phyloP scores from a whole-genome alignment of 768 basidiomycete genomes.

The Tricholoma sp. region DNA sequence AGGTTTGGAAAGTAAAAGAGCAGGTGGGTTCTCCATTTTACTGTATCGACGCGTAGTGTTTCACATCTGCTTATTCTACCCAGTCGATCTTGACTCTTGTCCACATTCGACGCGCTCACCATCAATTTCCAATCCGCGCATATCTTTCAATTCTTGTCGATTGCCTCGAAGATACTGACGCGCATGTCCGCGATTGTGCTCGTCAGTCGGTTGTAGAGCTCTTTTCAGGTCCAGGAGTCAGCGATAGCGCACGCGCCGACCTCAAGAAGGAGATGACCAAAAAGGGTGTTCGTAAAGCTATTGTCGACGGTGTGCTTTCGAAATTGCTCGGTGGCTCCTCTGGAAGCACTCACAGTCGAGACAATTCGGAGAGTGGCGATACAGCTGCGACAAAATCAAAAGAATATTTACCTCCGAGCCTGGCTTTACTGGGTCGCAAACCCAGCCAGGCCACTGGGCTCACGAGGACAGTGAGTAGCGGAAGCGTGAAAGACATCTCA shows the following conservation, averaged over 20 bases:
- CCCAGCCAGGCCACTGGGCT: constrained; percentile 36
- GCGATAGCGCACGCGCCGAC: constrained; percentile 85
- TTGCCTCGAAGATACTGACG: constrained; percentile 85
- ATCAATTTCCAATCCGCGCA: constrained; percentile 73
- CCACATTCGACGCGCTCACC: constrained; percentile 64
- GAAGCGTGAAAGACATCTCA: constrained; percentile 43
- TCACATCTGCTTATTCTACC: neutral
- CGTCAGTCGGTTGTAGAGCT: constrained; percentile 76
- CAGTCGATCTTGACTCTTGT: constrained; percentile 66
- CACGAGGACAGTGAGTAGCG: constrained; percentile 43
- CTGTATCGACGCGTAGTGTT: neutral
- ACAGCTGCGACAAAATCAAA: constrained; percentile 32
- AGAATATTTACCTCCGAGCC: constrained; percentile 74
- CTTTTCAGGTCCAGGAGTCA: constrained; percentile 78
- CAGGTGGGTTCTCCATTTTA: constrained; percentile 48
- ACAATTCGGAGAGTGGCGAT: constrained; percentile 60
- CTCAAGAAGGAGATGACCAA: constrained; percentile 88
- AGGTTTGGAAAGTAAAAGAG: constrained; percentile 83
- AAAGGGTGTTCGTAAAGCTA: constrained; percentile 82
- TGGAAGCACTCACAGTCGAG: constrained; percentile 43
- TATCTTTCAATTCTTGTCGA: constrained; percentile 80
- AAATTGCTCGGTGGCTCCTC: constrained; percentile 51
- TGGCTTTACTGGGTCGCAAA: constrained; percentile 52
- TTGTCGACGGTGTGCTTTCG: constrained; percentile 73
- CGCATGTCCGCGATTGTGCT: constrained; percentile 83